Conservation (phyloP, 805 yeast genomes). For the Wickerhamiella lipophila region DNA sequence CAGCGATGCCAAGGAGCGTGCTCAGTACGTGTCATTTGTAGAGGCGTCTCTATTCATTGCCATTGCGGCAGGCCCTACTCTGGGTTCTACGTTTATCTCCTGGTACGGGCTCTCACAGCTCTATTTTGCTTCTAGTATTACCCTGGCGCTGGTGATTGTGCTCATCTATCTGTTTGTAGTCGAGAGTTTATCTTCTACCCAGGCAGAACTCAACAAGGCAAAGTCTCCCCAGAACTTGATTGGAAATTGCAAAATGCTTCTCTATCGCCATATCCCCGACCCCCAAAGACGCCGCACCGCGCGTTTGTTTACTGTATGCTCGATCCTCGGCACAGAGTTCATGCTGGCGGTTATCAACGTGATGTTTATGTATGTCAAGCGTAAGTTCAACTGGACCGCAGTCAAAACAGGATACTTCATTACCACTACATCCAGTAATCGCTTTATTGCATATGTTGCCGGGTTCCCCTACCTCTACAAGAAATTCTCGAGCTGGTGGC, state of each 20-base stretch:
- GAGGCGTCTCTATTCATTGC: constrained; percentile 21
- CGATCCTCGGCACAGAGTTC: constrained; percentile 18
- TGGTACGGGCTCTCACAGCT: constrained; percentile 15
- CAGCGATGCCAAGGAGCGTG: constrained; percentile 17
- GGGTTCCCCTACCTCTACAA: constrained; percentile 22
- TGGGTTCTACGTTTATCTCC: constrained; percentile 18
- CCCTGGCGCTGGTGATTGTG: constrained; percentile 10
- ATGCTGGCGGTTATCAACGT: constrained; percentile 15
- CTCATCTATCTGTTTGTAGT: constrained; percentile 13
- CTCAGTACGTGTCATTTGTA: constrained; percentile 16
- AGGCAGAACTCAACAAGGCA: not conserved
- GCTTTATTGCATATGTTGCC: constrained; percentile 23
- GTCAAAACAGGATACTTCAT: constrained; percentile 26
- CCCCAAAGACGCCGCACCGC: constrained; percentile 19
- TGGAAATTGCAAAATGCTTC: constrained; percentile 12
- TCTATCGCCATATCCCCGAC: constrained; percentile 16
- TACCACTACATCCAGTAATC: constrained; percentile 22
- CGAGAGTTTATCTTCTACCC: constrained; percentile 19
- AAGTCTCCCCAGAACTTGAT: not conserved
- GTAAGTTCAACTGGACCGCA: constrained; percentile 26
- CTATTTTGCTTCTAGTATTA: constrained; percentile 12
- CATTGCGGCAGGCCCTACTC: constrained; percentile 20
- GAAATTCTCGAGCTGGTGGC: constrained; percentile 15
- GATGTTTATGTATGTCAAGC: constrained; percentile 23
- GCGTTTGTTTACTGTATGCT: constrained; percentile 16